Base-by-base conservation (phyloP, 2,329 filamentous ascomycete genomes). In the Pseudogymnoascus sp. region DNA sequence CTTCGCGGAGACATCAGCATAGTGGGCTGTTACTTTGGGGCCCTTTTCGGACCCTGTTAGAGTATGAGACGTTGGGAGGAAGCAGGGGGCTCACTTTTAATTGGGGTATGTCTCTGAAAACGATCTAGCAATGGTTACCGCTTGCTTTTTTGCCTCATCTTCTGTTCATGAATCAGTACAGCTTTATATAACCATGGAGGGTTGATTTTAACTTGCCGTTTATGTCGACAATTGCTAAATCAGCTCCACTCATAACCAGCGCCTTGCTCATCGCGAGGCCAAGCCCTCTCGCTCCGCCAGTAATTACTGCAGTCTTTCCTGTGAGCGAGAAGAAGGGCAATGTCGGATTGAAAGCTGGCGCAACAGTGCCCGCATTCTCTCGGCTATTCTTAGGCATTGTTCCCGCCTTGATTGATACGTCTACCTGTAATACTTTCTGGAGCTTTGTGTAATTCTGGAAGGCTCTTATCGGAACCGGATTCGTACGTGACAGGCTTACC, bases 211-310 rank as follows among this genome's bases (percentile, higher is more conserved):
- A 79, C 84, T 66, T 74, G 92, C 89, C 88, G 76, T 97, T 96
- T 21, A 41, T 13, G 18, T 97, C 92, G 38, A 96, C 90, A 73
- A 97, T 89, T 39, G 92, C 92, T 63, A 96, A 80, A 72, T 95
- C 86, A 8, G 90, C 89, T 58, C 92, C 92, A 59, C 89, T 94
- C 59, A 90, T 86, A 59, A 96, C 88, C 74, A 96, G 83, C 52
- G 89, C 91, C 76, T 96, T 91, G 58, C 88, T 89, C 88, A 97
- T 96, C 67, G 95, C 91, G 63, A 96, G 77, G 37, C 92, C 92
- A 61, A 97, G 75, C 6, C 92, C 92, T 70, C 92, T 81, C 23
- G 92, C 92, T 70, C 92, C 92, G 58, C 92, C 92, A 0, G 92
- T 97, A 37, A 97, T 88, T 38, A 96, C 79, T 52, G 84, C 90